Evolutionary conservation across 352 stramenopile species (phyloP).

Genomic region (Globisporangium irregulare): DNA sequence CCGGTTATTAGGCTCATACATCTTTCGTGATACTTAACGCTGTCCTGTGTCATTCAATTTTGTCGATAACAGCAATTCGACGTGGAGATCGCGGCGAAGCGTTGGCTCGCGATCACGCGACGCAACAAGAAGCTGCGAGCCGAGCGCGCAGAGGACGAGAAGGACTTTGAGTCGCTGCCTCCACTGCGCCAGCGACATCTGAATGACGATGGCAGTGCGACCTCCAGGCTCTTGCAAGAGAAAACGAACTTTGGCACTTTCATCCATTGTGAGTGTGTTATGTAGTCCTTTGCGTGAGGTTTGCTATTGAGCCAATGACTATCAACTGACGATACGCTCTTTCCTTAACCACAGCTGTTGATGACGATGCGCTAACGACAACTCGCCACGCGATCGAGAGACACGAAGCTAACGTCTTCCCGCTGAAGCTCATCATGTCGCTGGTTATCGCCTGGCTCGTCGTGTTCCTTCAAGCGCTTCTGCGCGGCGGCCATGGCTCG

Average conservation of each 20-base stretch:
- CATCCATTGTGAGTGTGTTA: slow-evolving; percentile 3
- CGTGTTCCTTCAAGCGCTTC: slow-evolving; percentile 64
- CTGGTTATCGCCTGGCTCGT: slow-evolving; percentile 68
- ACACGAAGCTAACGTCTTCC: slow-evolving; percentile 50
- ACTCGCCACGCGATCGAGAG: slow-evolving; percentile 47
- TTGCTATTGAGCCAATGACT: not conserved
- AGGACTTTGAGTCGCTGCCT: slow-evolving; percentile 63
- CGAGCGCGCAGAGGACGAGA: slow-evolving; percentile 47
- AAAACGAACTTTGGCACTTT: slow-evolving; percentile 47
- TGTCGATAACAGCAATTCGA: slow-evolving; percentile 54
- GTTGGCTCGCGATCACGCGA: slow-evolving; percentile 63
- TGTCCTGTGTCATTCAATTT: not conserved
- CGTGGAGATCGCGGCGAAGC: slow-evolving; percentile 48
- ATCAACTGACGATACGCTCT: not conserved
- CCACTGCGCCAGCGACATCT: slow-evolving; percentile 19
- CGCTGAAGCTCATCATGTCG: slow-evolving; percentile 49
- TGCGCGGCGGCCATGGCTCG: slow-evolving; percentile 68
- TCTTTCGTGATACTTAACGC: not conserved
- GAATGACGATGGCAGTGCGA: not conserved
- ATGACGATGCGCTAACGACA: slow-evolving; percentile 36
- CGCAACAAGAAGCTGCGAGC: slow-evolving; percentile 48
- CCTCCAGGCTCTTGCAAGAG: slow-evolving; percentile 17
- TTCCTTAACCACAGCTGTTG: slow-evolving; percentile 10
- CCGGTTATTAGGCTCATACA: not conserved
- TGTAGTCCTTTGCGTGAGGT: not conserved